phyloP scores from a whole-genome alignment of 495 filamentous ascomycete genomes.

The Hyaloscypha bicolor region DNA sequence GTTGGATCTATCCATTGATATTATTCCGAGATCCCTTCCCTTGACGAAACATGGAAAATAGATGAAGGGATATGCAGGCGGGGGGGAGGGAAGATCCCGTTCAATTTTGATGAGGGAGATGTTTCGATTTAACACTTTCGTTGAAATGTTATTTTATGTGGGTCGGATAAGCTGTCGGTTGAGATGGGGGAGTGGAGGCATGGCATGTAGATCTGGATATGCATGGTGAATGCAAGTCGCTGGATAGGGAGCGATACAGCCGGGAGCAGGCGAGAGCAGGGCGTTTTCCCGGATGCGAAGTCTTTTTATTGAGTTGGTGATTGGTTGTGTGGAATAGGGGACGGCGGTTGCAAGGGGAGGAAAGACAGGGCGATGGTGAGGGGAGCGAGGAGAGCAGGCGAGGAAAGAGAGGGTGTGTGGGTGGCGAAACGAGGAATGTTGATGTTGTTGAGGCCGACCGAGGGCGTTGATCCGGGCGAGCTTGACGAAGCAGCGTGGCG shows the following conservation, averaged over 20 bases:
- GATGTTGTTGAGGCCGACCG: neutral
- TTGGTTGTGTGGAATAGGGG: neutral
- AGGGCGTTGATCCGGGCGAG: neutral
- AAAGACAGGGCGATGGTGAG: neutral
- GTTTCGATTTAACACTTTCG: neutral
- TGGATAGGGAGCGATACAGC: conserved; percentile 8
- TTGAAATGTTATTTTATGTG: neutral
- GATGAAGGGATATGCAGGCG: neutral
- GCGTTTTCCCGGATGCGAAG: neutral
- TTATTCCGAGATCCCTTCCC: neutral
- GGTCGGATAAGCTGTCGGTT: neutral
- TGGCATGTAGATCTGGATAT: conserved; percentile 9
- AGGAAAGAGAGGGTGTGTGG: neutral
- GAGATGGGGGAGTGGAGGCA: conserved; percentile 1
- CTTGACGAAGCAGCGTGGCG: neutral
- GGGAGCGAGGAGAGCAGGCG: neutral
- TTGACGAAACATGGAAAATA: neutral
- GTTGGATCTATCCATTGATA: neutral
- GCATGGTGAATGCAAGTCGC: conserved; percentile 1
- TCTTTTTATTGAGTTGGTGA: neutral
- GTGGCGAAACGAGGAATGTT: neutral
- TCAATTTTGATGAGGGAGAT: conserved; percentile 1
- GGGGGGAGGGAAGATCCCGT: neutral
- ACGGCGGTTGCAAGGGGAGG: neutral
- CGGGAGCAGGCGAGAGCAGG: neutral